Percentiles rank a stretch among this genome's conserved stretches.
Evolutionary conservation across 192 early-diverging fungal species (phyloP).

Genomic region (Coemansia sp.): DNA sequence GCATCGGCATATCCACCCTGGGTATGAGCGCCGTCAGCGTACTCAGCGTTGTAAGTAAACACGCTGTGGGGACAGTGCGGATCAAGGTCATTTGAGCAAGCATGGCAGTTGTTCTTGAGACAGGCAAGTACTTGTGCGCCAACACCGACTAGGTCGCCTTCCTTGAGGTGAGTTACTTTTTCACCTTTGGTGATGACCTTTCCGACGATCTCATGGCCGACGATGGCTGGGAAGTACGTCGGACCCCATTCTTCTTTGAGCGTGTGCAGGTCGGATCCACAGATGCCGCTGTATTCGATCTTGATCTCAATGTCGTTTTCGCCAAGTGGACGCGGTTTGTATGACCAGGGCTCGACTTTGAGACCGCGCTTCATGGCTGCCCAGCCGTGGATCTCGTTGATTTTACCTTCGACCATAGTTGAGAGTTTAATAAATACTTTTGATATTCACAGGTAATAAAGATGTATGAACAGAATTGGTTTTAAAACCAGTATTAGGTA

Average conservation of each 20-base stretch:
- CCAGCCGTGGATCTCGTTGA: constrained; percentile 47
- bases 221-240: constrained; percentile 51
- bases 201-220: constrained; percentile 73
- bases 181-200: constrained; percentile 60
- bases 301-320: constrained; percentile 68
- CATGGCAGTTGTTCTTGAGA: constrained; percentile 48
- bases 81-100: constrained; percentile 54
- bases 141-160: constrained; percentile 67
- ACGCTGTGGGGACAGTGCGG: constrained; percentile 48
- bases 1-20: constrained; percentile 64
- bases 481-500: too few species aligned
- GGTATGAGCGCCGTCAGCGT: constrained; percentile 52
- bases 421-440: too few species aligned
- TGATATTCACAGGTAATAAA: background rate
- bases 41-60: constrained; percentile 58
- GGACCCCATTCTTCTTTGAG: constrained; percentile 60
- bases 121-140: constrained; percentile 67
- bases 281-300: constrained; percentile 75
- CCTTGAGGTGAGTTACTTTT: constrained; percentile 53
- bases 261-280: constrained; percentile 76
- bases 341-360: constrained; percentile 48
- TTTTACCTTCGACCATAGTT: constrained; percentile 28
- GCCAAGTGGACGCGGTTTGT: constrained; percentile 61
- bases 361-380: constrained; percentile 38
- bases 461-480: too few species aligned